Conservation (phyloP, 2,329 filamentous ascomycete species). For the Mycosphaerella arachidis region DNA sequence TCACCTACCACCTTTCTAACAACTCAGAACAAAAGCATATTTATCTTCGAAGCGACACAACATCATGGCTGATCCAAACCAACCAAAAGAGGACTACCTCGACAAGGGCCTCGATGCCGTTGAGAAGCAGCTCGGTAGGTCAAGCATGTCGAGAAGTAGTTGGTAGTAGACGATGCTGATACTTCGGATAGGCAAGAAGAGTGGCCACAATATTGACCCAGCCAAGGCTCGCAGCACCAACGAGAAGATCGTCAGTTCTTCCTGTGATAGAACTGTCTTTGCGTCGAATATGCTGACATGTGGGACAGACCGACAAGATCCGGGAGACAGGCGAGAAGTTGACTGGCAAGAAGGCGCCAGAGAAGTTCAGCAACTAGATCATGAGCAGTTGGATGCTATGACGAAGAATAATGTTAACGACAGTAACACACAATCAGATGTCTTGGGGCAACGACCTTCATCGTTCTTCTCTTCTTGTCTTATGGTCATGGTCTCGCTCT, state of each 20-base stretch:
- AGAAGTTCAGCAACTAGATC: constrained; percentile 6
- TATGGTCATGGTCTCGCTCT: too few relatives aligned
- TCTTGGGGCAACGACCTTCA: too few relatives aligned
- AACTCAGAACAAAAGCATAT: too few relatives aligned
- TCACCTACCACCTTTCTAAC: background rate
- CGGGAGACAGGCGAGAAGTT: constrained; percentile 31
- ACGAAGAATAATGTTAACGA: background rate
- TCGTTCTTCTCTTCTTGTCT: too few relatives aligned
- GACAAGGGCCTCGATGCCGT: constrained; percentile 28
- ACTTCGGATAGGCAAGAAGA: background rate
- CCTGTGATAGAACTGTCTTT: background rate
- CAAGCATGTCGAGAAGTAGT: background rate
- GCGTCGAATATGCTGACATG: background rate
- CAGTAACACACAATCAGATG: background rate
- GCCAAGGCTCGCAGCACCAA: constrained; percentile 28
- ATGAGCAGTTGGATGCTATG: background rate
- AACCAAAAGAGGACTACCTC: constrained; percentile 26
- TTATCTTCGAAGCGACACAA: background rate
- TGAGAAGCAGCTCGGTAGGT: constrained; percentile 22
- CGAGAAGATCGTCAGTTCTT: constrained; percentile 28
- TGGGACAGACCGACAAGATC: constrained; percentile 25
- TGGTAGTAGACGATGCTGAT: background rate
- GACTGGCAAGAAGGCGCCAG: constrained; percentile 30
- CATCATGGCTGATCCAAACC: constrained; percentile 3
- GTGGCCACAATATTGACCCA: constrained; percentile 25